phyloP scores from a whole-genome alignment of 2,329 filamentous ascomycete genomes.

The Biscogniauxia sp. region DNA sequence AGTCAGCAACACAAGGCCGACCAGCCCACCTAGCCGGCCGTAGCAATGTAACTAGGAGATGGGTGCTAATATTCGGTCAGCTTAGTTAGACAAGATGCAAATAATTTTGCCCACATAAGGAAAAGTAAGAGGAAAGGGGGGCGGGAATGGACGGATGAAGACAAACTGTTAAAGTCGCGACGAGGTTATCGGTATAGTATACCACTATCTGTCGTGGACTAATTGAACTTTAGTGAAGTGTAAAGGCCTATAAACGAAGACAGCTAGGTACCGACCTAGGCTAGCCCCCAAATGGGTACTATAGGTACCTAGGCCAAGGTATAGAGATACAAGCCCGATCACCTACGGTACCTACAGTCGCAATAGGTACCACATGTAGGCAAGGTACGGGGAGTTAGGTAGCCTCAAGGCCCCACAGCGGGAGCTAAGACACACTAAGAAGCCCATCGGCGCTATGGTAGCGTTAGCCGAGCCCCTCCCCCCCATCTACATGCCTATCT shows the following conservation, averaged over 20 bases:
- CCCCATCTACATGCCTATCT: neutral
- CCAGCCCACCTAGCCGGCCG: too few species aligned
- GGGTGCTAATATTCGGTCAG: neutral
- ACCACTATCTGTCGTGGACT: neutral
- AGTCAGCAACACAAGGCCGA: neutral
- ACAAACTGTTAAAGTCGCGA: neutral
- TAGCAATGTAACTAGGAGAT: neutral
- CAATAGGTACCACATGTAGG: constrained; percentile 1
- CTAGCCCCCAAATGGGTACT: neutral
- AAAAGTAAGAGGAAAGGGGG: neutral
- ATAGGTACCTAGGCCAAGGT: neutral
- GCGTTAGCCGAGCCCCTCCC: neutral
- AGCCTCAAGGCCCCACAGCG: constrained; percentile 25
- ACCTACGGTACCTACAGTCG: neutral
- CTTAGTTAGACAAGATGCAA: neutral
- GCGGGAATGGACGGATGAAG: neutral
- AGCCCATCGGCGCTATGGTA: constrained; percentile 1
- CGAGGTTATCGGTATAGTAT: neutral
- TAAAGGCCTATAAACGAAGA: neutral
- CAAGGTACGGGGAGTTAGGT: constrained; percentile 16
- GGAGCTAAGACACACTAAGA: constrained; percentile 23
- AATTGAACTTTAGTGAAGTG: neutral
- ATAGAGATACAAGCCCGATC: neutral
- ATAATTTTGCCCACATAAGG: neutral
- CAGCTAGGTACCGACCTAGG: neutral